Evolutionary conservation across 2,329 filamentous ascomycete species (phyloP), one percentile per base, ranked within the genome.

Genomic region (Lasiodiplodia hormozganensis): DNA sequence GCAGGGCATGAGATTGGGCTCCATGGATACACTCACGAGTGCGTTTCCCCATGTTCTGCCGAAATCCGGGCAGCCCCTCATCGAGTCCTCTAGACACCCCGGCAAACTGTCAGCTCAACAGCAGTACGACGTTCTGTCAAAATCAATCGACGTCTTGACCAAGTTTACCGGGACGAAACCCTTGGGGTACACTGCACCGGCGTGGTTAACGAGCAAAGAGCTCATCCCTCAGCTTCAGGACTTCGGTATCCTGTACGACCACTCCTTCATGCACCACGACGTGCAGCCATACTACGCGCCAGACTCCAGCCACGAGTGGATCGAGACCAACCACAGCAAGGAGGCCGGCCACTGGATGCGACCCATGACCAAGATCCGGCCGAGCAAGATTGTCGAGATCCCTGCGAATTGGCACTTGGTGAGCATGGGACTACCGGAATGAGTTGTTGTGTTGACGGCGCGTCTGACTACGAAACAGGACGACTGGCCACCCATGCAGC

Each of bases 191-290:
- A 83, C 82, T 8, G 81, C 82, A 1, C 82, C 82, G 5, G 79
- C 80, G 0, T 84, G 82, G 81, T 75, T 74, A 23, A 80, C 80
- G 1, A 78, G 75, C 18, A 73, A 73, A 25, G 75, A 80, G 54
- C 78, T 79, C 2, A 78, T 83, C 23, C 74, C 76, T 23, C 74
- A 82, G 34, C 73, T 84, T 14, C 78, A 83, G 68, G 78, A 81
- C 21, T 76, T 76, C 49, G 82, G 81, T 0, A 79, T 84, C 21
- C 70, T 81, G 58, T 84, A 84, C 72, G 83, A 84, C 71, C 82
- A 84, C 71, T 81, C 78, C 2, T 82, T 84, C 73, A 82, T 84
- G 81, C 82, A 84, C 70, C 81, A 84, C 71, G 83, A 84, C 72
- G 78, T 78, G 16, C 81, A 83, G 70, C 78, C 78, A 12, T 81